phyloP scores from a whole-genome alignment of 257 asterid genomes.

The Salvia rosmarinus region DNA sequence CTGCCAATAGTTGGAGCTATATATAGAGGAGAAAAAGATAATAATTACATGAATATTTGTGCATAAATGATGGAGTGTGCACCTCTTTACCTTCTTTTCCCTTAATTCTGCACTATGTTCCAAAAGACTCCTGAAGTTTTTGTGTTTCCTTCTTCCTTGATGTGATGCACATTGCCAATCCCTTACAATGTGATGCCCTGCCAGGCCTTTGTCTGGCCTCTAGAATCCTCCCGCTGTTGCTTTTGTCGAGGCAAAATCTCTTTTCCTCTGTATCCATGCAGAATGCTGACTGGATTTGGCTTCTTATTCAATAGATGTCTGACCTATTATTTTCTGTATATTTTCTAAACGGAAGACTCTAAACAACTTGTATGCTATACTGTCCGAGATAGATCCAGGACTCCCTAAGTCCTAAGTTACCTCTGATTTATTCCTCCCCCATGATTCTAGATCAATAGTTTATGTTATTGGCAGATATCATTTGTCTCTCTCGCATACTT shows the following conservation, averaged over 20 bases:
- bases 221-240: background rate
- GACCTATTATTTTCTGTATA: background rate
- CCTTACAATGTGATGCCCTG: slow-evolving; percentile 1
- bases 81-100: background rate
- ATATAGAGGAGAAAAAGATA: background rate
- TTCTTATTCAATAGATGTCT: background rate
- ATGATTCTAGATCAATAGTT: background rate
- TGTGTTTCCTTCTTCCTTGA: background rate
- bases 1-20: background rate
- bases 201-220: background rate
- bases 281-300: background rate
- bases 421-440: background rate
- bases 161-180: background rate
- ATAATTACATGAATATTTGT: slow-evolving; percentile 8
- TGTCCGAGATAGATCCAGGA: too few relatives aligned
- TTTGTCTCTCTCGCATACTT: background rate
- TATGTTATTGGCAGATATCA: background rate
- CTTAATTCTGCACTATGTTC: slow-evolving; percentile 6
- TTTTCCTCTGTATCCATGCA: background rate
- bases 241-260: background rate
- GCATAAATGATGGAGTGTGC: background rate
- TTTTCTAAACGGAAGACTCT: too few relatives aligned
- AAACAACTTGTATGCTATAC: too few relatives aligned
- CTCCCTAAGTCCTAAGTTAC: background rate
- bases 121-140: background rate